A percentile compares a stretch with the other conserved stretches of the same genome.
Evolutionary conservation across 345 rosid genomes (phyloP).

Genomic region (Lepidium didymum): DNA sequence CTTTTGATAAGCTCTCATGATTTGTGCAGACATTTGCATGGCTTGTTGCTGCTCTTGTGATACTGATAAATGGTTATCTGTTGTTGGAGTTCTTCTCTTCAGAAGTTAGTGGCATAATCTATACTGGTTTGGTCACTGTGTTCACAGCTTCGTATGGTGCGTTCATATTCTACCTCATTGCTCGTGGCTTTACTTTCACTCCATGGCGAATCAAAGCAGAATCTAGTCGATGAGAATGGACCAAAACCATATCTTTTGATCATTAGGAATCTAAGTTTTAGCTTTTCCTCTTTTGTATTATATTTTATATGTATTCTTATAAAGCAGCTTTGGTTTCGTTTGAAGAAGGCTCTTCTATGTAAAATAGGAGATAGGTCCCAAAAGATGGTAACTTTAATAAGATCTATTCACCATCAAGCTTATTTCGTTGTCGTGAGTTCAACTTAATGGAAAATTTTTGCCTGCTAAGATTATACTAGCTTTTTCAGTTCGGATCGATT

Average conservation of each 20-base stretch:
- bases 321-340: background rate
- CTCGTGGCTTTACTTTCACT: slow-evolving; percentile 34
- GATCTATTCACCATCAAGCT: background rate
- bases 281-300: slow-evolving; percentile 11
- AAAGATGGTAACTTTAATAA: background rate
- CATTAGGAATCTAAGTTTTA: background rate
- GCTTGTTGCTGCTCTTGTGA: slow-evolving; percentile 79
- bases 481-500: too few relatives aligned
- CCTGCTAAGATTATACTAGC: too few relatives aligned
- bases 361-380: background rate
- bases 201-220: slow-evolving; percentile 27
- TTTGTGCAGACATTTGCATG: slow-evolving; percentile 55
- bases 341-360: slow-evolving; percentile 1
- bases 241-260: background rate
- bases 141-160: slow-evolving; percentile 53
- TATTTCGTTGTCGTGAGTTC: background rate
- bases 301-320: slow-evolving; percentile 9
- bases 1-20: background rate
- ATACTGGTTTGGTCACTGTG: slow-evolving; percentile 28
- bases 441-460: background rate
- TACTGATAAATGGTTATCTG: slow-evolving; percentile 80
- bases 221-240: slow-evolving; percentile 12
- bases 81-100: slow-evolving; percentile 60
- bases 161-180: slow-evolving; percentile 65
- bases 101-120: slow-evolving; percentile 46